Evolutionary conservation across 352 stramenopile species (phyloP).

Genomic region (Saprolegnia diclina): DNA sequence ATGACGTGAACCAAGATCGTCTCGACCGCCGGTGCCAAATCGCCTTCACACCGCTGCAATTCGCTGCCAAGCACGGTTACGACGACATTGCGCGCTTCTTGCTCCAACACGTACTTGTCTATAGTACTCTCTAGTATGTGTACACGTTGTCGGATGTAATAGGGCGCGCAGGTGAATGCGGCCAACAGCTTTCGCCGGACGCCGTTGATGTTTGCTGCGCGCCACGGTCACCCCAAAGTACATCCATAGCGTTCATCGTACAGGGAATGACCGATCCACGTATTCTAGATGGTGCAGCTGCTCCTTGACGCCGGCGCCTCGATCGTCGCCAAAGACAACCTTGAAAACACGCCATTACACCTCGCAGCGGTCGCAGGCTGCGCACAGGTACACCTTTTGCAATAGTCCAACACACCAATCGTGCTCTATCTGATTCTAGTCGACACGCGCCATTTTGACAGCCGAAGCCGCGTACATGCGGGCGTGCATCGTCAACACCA

Average conservation of each 20-base stretch:
- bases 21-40: slow-evolving; percentile 37
- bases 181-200: slow-evolving; percentile 52
- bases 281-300: slow-evolving; percentile 25
- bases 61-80: slow-evolving; percentile 48
- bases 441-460: not conserved
- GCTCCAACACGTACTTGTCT: slow-evolving; percentile 28
- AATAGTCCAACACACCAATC: not conserved
- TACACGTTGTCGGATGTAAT: not conserved
- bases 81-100: slow-evolving; percentile 41
- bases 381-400: slow-evolving; percentile 14
- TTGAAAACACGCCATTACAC: slow-evolving; percentile 65
- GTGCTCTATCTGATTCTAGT: not conserved
- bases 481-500: slow-evolving; percentile 25
- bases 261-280: not conserved
- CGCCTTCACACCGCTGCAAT: slow-evolving; percentile 44
- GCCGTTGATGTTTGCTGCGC: slow-evolving; percentile 54
- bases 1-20: slow-evolving; percentile 48
- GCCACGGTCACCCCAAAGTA: slow-evolving; percentile 45
- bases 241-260: slow-evolving; percentile 21
- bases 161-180: slow-evolving; percentile 42
- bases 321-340: slow-evolving; percentile 46
- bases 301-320: slow-evolving; percentile 40
- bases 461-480: slow-evolving; percentile 10
- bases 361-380: slow-evolving; percentile 56
- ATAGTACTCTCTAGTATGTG: not conserved